Base-by-base conservation (phyloP, 495 filamentous ascomycete species). In the Xylona heveae region DNA sequence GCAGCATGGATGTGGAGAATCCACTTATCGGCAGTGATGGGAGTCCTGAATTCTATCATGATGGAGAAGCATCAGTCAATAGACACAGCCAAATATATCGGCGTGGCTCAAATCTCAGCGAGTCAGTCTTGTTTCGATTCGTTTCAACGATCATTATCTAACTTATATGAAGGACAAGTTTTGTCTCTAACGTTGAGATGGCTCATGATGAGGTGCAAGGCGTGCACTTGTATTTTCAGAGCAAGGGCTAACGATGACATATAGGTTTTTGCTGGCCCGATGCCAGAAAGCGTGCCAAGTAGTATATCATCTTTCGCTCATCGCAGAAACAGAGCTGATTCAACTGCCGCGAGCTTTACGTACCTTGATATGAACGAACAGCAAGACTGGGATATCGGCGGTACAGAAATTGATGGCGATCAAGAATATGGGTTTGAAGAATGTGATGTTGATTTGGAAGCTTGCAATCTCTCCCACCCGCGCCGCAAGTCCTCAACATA, bases 101-200 rank as follows among this genome's bases (percentile, higher is more conserved):
- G 17, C 64, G 78, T 26, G 64, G 66, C 34, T 79, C 78, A 20
- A 76, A 80, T 49, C 60, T 73, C 47, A 92, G 82, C 64, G 78
- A 63, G 68, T 73, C 32, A 36, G 49, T 39, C 0, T 18, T 35
- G 13, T 18, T 41, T 34, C 28, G 3, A 25, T 9, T 30, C 0
- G 6, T 21, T 6, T 23, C n/a, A 33, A 4, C 36, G 34, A 21
- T 10, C 18, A 7, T 22, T 20, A 16, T 15, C 22, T 22, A 6
- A 24, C 6, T 33, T 22, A 16, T 28, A 16, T 18, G 19, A 43
- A 68, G 64, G 49, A 58, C 74, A 24, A 90, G 79, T 51, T 70
- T 93, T 42, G 68, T 91, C 24, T 79, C 78, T 21, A 84, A 94
- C 49, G 85, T 99, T n/a, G 88, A 92, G 48, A 99, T 99, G 88